Evolutionary conservation across 768 basidiomycete genomes (phyloP).

Genomic region (Dentipellis sp.): DNA sequence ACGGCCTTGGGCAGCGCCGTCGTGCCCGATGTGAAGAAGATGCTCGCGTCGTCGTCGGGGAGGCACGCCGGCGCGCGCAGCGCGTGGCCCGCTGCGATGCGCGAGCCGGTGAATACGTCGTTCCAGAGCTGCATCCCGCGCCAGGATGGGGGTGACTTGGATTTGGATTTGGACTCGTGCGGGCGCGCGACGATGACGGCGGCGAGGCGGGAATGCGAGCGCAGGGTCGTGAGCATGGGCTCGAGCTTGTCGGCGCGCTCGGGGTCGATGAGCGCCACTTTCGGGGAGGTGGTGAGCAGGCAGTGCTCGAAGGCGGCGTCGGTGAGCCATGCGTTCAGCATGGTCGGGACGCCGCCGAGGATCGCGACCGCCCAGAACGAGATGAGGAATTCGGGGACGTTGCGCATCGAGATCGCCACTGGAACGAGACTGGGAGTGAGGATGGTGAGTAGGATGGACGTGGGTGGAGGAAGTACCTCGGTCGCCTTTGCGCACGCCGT

Average conservation of each 20-base stretch:
- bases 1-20: neutral
- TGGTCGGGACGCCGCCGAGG: neutral
- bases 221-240: neutral
- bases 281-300: neutral
- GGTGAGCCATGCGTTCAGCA: neutral
- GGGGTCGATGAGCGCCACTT: neutral
- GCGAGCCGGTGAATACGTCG: neutral
- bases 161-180: too few species aligned
- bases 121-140: neutral
- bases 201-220: neutral
- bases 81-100: too few species aligned
- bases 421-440: neutral
- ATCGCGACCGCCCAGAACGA: neutral
- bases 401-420: neutral
- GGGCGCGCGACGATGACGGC: neutral
- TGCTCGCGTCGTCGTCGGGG: neutral
- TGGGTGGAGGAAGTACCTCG: neutral
- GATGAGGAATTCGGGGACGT: neutral
- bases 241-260: neutral
- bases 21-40: neutral
- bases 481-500: slow-evolving; percentile 1
- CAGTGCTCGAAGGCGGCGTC: neutral
- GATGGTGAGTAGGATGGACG: too few species aligned
- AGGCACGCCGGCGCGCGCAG: neutral
- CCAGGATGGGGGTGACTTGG: too few species aligned